Evolutionary conservation across 2,329 filamentous ascomycete genomes (phyloP).

Genomic region (Claviceps africana): DNA sequence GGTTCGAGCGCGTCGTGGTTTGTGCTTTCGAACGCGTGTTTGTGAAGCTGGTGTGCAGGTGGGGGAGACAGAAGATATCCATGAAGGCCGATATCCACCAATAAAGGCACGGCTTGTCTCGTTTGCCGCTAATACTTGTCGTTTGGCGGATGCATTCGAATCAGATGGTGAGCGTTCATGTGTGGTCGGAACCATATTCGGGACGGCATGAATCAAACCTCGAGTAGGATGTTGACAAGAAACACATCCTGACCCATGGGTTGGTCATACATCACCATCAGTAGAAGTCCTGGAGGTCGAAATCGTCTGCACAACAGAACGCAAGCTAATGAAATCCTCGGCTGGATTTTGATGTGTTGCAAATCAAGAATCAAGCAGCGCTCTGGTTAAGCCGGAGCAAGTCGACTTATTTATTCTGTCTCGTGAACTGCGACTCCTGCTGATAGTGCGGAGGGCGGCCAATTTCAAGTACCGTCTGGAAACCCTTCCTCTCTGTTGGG

Average conservation of each 20-base stretch:
- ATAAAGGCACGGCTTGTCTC: slow-evolving; percentile 6
- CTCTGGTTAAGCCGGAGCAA: background rate
- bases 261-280: background rate
- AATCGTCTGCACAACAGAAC: background rate
- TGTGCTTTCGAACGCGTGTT: background rate
- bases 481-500: no score
- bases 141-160: background rate
- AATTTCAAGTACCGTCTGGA: no score
- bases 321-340: background rate
- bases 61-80: slow-evolving; percentile 1
- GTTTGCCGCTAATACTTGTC: slow-evolving; percentile 1
- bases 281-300: background rate
- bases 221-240: background rate
- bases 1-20: background rate
- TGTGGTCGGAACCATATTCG: background rate
- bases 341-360: background rate
- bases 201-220: background rate
- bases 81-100: slow-evolving; percentile 1
- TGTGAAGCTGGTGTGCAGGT: background rate
- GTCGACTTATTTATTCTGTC: no score
- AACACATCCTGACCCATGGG: background rate
- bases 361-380: background rate
- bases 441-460: no score
- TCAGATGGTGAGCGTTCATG: background rate
- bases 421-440: no score